Conservation (phyloP, 1,139 yeast genomes). For the Zygosaccharomyces sapae region DNA sequence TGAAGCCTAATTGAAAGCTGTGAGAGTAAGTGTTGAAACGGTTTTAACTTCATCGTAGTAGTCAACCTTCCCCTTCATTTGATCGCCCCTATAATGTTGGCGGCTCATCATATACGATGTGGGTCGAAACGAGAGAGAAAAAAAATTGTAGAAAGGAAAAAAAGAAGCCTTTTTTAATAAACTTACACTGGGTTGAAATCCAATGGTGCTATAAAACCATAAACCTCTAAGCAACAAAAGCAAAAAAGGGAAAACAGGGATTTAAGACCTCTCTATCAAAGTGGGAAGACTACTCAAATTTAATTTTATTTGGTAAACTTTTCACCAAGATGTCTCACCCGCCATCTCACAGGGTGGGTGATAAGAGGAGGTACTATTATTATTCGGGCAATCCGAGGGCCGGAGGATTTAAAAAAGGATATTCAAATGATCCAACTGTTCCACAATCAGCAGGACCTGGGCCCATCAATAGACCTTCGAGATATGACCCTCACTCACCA, state of each 20-base stretch:
- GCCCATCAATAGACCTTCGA: conserved; percentile 19
- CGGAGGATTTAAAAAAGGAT: conserved; percentile 12
- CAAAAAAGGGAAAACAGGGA: conserved; percentile 1
- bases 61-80: background rate
- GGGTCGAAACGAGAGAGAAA: conserved; percentile 4
- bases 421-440: conserved; percentile 5
- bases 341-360: conserved; percentile 28
- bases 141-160: background rate
- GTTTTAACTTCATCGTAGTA: background rate
- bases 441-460: conserved; percentile 5
- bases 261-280: background rate
- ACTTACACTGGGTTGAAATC: background rate
- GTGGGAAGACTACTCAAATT: background rate
- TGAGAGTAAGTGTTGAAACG: background rate
- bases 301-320: background rate
- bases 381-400: conserved; percentile 24
- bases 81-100: background rate
- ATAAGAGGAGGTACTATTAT: conserved; percentile 33
- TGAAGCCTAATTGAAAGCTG: too few relatives aligned
- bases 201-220: background rate
- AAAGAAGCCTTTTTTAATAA: background rate
- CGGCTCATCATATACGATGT: conserved; percentile 7
- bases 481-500: conserved; percentile 26
- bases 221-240: background rate
- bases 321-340: conserved; percentile 12